phyloP scores from a whole-genome alignment of 345 rosid genomes.

The Sonneratia alba region DNA sequence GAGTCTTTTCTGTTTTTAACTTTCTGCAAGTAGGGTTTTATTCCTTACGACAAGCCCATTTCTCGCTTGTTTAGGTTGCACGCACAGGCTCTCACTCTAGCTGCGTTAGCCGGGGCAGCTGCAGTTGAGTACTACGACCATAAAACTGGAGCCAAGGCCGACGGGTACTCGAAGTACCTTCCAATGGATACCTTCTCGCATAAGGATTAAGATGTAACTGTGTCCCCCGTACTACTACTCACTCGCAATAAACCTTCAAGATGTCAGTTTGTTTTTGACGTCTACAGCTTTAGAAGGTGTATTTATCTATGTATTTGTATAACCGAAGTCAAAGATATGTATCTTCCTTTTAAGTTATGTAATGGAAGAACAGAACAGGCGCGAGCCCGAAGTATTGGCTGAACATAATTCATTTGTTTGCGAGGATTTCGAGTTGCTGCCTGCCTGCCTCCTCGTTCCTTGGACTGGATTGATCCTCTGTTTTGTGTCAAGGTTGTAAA shows the following conservation, averaged over 20 bases:
- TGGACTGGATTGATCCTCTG: too few species aligned
- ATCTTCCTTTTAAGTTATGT: neutral
- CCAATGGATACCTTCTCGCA: constrained; percentile 31
- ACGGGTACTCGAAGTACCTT: constrained; percentile 40
- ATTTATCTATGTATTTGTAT: neutral
- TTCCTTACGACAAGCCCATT: neutral
- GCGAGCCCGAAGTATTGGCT: neutral
- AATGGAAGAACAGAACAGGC: neutral
- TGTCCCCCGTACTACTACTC: too few species aligned
- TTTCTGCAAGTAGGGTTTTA: neutral
- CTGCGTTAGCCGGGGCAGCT: constrained; percentile 90
- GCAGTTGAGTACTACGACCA: constrained; percentile 78
- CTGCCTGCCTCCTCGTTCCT: too few species aligned
- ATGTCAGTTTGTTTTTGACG: neutral
- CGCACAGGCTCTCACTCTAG: constrained; percentile 84
- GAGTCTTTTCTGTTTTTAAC: neutral
- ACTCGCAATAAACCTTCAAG: neutral
- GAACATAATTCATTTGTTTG: neutral
- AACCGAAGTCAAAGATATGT: neutral
- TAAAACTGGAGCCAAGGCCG: constrained; percentile 33
- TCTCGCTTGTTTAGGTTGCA: constrained; percentile 47
- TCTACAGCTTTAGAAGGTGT: neutral
- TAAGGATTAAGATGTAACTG: constrained; percentile 25
- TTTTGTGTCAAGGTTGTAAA: too few species aligned
- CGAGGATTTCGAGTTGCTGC: neutral